These are phyloP conservation scores for Stagonosporopsis vannaccii DNA, from an alignment of 2,329 filamentous ascomycete species.

Conservation along the genomic window DNA sequence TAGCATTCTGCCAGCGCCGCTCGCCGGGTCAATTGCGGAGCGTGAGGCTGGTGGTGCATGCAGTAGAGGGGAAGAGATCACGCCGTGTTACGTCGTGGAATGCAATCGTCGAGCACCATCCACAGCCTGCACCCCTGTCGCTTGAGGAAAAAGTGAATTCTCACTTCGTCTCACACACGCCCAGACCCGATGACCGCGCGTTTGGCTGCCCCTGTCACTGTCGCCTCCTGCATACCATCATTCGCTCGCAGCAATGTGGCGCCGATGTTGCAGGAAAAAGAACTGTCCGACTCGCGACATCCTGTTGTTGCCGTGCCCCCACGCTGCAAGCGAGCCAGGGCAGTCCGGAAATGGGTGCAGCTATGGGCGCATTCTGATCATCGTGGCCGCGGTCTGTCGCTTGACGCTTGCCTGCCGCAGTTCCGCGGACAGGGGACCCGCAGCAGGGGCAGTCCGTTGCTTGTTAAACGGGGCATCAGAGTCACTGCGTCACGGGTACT, in stretches of 20 bases:
- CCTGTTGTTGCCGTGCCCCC: conserved; percentile 30
- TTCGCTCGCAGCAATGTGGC: conserved; percentile 38
- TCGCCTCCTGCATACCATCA: conserved; percentile 37
- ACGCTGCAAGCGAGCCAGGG: conserved; percentile 39
- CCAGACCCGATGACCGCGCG: conserved; percentile 31
- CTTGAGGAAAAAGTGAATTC: conserved; percentile 31
- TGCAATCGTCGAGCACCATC: conserved; percentile 30
- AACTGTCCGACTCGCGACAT: conserved; percentile 36
- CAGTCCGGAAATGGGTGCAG: conserved; percentile 14
- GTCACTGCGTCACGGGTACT: conserved; percentile 30
- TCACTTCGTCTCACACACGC: conserved; percentile 32
- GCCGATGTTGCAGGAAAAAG: conserved; percentile 40
- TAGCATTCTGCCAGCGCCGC: conserved; percentile 23
- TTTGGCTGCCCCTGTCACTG: conserved; percentile 38
- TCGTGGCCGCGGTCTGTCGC: conserved; percentile 24
- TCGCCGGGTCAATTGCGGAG: conserved; percentile 31
- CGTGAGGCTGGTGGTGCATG: conserved; percentile 38
- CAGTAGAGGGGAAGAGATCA: conserved; percentile 22
- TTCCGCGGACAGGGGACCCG: conserved; percentile 33
- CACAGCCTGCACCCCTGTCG: conserved; percentile 26
- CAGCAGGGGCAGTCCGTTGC: conserved; percentile 3
- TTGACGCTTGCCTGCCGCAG: conserved; percentile 39
- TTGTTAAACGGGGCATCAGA: conserved; percentile 21
- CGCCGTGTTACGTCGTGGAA: conserved; percentile 35
- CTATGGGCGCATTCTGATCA: conserved; percentile 12